Conservation (phyloP, 768 basidiomycete species). For the Trametes maxima region DNA sequence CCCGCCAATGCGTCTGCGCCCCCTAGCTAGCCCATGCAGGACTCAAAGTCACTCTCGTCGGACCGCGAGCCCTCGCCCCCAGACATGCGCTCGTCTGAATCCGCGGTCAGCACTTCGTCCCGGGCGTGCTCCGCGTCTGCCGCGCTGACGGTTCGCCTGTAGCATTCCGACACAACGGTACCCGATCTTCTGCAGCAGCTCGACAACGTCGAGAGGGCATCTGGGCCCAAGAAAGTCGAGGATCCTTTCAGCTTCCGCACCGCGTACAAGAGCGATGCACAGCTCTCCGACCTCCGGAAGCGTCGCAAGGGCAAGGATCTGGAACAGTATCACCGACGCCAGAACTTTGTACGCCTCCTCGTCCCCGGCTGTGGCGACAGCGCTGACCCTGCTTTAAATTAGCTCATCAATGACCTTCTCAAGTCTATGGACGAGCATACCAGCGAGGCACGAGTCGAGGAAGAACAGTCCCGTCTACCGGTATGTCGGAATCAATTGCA, state of each 20-base stretch:
- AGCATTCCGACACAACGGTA: conserved; percentile 56
- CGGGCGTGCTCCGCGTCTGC: conserved; percentile 21
- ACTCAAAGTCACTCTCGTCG: conserved; percentile 2
- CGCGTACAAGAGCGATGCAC: conserved; percentile 61
- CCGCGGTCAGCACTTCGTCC: conserved; percentile 9
- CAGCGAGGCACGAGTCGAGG: conserved; percentile 72
- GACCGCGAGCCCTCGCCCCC: conserved; percentile 3
- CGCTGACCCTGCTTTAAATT: conserved; percentile 18
- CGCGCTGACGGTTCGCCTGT: conserved; percentile 20
- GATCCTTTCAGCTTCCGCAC: conserved; percentile 73
- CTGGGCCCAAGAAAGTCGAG: conserved; percentile 15
- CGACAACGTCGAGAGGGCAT: conserved; percentile 34
- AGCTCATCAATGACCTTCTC: conserved; percentile 87
- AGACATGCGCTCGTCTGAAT: conserved; percentile 4
- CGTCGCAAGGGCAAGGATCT: conserved; percentile 63
- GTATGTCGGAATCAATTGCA: conserved; percentile 42
- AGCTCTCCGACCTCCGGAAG: conserved; percentile 62
- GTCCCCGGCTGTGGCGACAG: background rate
- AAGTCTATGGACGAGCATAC: conserved; percentile 92
- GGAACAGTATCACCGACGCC: conserved; percentile 65
- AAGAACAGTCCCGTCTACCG: conserved; percentile 64
- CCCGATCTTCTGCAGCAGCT: conserved; percentile 41
- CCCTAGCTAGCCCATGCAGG: conserved; percentile 25
- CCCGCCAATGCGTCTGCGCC: conserved; percentile 32
- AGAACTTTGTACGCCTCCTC: conserved; percentile 59